A percentile compares a stretch with the other conserved stretches of the same genome.
Conservation (phyloP, 2,329 filamentous ascomycete species). For the Emmonsiellopsis sp. region DNA sequence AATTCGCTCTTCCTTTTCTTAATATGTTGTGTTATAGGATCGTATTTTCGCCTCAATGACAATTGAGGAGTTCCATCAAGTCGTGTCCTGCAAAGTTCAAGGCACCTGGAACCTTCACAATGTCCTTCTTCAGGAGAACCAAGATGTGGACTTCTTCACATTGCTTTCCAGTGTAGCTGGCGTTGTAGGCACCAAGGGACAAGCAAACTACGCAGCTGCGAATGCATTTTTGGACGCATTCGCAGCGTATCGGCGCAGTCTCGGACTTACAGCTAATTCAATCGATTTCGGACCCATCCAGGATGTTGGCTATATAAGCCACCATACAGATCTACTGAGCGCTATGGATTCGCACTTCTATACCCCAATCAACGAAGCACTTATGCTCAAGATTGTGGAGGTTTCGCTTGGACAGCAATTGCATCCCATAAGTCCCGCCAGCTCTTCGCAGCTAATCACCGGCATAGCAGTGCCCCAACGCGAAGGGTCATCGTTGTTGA, state of each 20-base stretch:
- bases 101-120: conserved; percentile 19
- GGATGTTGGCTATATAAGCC: conserved; percentile 21
- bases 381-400: background rate
- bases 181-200: conserved; percentile 9
- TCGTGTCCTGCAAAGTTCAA: conserved; percentile 16
- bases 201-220: conserved; percentile 12
- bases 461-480: conserved; percentile 15
- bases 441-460: background rate
- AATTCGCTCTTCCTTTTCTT: background rate
- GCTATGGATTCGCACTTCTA: background rate
- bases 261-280: conserved; percentile 15
- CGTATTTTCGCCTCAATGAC: conserved; percentile 12
- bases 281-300: conserved; percentile 25
- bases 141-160: conserved; percentile 21
- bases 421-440: conserved; percentile 1
- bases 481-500: conserved; percentile 8
- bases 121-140: background rate
- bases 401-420: background rate
- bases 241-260: conserved; percentile 14
- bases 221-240: conserved; percentile 16
- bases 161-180: conserved; percentile 8
- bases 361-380: background rate
- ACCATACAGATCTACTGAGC: conserved; percentile 2
- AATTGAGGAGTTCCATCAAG: conserved; percentile 7
- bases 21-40: conserved; percentile 1